Percentiles rank a stretch among this genome's conserved stretches.
phyloP scores from a whole-genome alignment of 2,329 filamentous ascomycete genomes.

The Nigrospora osmanthi region DNA sequence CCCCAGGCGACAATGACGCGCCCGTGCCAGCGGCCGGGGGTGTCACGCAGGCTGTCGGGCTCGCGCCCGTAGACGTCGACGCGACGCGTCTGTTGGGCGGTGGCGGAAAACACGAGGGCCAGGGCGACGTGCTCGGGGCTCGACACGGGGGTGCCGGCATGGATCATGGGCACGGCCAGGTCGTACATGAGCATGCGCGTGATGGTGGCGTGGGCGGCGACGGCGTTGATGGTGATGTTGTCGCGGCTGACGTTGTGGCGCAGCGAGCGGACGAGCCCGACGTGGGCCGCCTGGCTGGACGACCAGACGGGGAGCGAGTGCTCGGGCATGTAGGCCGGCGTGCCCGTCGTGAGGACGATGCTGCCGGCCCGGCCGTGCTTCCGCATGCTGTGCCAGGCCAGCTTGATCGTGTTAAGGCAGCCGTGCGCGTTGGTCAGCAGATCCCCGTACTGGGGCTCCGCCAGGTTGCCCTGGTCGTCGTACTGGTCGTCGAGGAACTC shows the following conservation, averaged over 20 bases:
- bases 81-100: conserved; percentile 17
- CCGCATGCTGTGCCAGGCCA: conserved; percentile 19
- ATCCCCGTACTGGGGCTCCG: conserved; percentile 15
- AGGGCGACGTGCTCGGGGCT: conserved; percentile 22
- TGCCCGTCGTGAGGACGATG: conserved; percentile 29
- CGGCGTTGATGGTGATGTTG: conserved; percentile 27
- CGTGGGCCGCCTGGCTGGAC: not conserved
- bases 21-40: conserved; percentile 23
- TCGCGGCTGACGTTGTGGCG: conserved; percentile 14
- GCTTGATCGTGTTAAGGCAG: conserved; percentile 23
- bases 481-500: conserved; percentile 22
- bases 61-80: conserved; percentile 30
- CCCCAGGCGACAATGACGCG: conserved; percentile 25
- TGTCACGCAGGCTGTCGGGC: conserved; percentile 3
- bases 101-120: conserved; percentile 28
- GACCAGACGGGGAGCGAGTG: conserved; percentile 26
- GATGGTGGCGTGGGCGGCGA: conserved; percentile 27
- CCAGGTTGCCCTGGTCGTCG: conserved; percentile 12
- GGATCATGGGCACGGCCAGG: conserved; percentile 21
- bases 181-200: conserved; percentile 20
- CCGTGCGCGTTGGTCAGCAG: conserved; percentile 25
- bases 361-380: conserved; percentile 15
- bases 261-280: conserved; percentile 23
- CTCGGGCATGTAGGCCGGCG: conserved; percentile 28
- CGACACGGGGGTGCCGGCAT: conserved; percentile 22